Percentiles rank a stretch among this genome's conserved stretches.
phyloP scores from a whole-genome alignment of 495 filamentous ascomycete species.

The Gamarada debralockiae region DNA sequence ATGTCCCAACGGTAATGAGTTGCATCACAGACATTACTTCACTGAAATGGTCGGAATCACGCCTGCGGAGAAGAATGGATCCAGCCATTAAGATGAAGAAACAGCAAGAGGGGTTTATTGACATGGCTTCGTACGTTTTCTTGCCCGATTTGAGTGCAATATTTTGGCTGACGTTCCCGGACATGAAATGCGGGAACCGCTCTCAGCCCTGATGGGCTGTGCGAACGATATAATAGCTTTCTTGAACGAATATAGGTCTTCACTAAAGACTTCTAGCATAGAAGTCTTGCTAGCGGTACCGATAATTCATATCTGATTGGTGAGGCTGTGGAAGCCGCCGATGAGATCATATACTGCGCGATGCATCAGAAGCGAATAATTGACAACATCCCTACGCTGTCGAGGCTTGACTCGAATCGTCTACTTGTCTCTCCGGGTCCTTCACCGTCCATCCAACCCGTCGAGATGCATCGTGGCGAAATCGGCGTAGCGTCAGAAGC shows the following conservation, averaged over 20 bases:
- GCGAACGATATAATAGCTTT: conserved; percentile 29
- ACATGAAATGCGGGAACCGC: conserved; percentile 66
- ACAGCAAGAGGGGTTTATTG: conserved; percentile 82
- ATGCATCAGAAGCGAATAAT: conserved; percentile 77
- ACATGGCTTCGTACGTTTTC: conserved; percentile 54
- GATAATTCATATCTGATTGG: conserved; percentile 31
- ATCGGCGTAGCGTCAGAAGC: conserved; percentile 71
- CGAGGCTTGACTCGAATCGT: conserved; percentile 75
- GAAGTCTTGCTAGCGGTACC: conserved; percentile 47
- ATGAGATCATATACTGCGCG: conserved; percentile 77
- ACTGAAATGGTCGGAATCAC: conserved; percentile 41
- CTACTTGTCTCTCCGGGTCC: conserved; percentile 74
- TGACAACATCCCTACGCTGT: conserved; percentile 76
- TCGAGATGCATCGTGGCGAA: conserved; percentile 77
- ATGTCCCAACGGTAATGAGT: conserved; percentile 26
- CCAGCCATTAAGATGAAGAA: conserved; percentile 63
- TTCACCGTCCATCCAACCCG: conserved; percentile 63
- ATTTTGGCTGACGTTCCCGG: neutral
- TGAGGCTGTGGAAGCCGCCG: conserved; percentile 54
- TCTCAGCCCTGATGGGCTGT: conserved; percentile 67
- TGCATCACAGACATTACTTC: conserved; percentile 39
- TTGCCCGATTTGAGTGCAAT: neutral
- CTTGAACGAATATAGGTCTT: conserved; percentile 58
- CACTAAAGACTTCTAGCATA: neutral
- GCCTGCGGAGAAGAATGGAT: conserved; percentile 18